A percentile compares a stretch with the other conserved stretches of the same genome.
Conservation (phyloP, 306 rosid species). For the Alnus rubra region DNA sequence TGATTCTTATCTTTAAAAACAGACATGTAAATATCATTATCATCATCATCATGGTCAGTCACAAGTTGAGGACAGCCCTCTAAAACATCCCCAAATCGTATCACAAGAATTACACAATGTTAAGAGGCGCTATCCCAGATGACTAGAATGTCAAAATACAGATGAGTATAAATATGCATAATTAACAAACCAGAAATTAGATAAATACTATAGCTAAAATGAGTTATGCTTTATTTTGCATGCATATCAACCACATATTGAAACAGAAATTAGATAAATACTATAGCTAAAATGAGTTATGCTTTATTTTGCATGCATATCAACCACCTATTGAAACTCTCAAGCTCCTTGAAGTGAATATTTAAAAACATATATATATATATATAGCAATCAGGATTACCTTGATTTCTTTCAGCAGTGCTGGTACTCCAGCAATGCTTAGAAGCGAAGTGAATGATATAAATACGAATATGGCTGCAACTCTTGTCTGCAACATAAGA, state of each 20-base stretch:
- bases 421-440: constrained; percentile 91
- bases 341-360: constrained; percentile 6
- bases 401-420: constrained; percentile 82
- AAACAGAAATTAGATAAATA: constrained; percentile 4
- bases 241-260: constrained; percentile 19
- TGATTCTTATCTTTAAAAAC: neutral
- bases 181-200: constrained; percentile 16
- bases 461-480: constrained; percentile 88
- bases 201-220: constrained; percentile 4
- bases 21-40: neutral
- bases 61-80: neutral
- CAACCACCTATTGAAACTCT: constrained; percentile 17
- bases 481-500: constrained; percentile 73
- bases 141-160: neutral
- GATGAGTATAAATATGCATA: neutral
- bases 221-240: neutral
- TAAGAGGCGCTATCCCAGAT: neutral
- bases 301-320: constrained; percentile 11
- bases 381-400: constrained; percentile 35
- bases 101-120: no score
- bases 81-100: neutral
- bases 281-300: constrained; percentile 4
- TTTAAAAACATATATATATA: neutral
- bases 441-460: constrained; percentile 86
- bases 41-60: neutral